Base-by-base conservation (phyloP, 306 rosid genomes). In the Glycine soja region DNA sequence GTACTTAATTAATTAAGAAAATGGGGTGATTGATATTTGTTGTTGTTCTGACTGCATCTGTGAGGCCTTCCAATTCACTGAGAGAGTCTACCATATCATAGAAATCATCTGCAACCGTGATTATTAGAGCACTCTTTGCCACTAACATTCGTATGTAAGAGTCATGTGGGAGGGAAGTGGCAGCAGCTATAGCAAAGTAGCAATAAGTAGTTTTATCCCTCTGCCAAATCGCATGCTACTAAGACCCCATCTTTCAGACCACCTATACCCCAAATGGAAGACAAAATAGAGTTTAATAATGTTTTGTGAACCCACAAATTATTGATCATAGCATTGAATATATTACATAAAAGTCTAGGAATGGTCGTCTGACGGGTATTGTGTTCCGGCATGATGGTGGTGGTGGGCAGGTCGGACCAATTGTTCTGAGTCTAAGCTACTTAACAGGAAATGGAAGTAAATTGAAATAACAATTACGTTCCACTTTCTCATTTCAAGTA, bases 301-400 rank as follows among this genome's bases (percentile, higher is more conserved):
- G 57, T 14, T 43, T 43, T 6, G 42, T 16, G 69, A 74, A 19
- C 43, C 54, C 58, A 46, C 16, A 69, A 69, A 69, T 69, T 69
- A 18, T 18, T 69, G 57, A 47, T 10, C 4, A 46, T 43, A 9
- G 53, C 53, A 16, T 10, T 46, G 40, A 15, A 47, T 19, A 19
- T 19, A 19, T 19, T 19, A 19, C 0, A 19, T 19, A 19, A 19
- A 19, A 19, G 24, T 19, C n/a, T n/a, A n/a, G n/a, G n/a, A n/a
- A n/a, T n/a, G n/a, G n/a, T n/a, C n/a, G n/a, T n/a, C n/a, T n/a
- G n/a, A n/a, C n/a, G n/a, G n/a, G n/a, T n/a, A n/a, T n/a, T n/a
- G n/a, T n/a, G n/a, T n/a, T n/a, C n/a, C n/a, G n/a, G n/a, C n/a
- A n/a, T n/a, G n/a, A n/a, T n/a, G n/a, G n/a, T n/a, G n/a, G n/a